Conservation (phyloP, 1,139 yeast species). For the Tardiomyces depauwii region DNA sequence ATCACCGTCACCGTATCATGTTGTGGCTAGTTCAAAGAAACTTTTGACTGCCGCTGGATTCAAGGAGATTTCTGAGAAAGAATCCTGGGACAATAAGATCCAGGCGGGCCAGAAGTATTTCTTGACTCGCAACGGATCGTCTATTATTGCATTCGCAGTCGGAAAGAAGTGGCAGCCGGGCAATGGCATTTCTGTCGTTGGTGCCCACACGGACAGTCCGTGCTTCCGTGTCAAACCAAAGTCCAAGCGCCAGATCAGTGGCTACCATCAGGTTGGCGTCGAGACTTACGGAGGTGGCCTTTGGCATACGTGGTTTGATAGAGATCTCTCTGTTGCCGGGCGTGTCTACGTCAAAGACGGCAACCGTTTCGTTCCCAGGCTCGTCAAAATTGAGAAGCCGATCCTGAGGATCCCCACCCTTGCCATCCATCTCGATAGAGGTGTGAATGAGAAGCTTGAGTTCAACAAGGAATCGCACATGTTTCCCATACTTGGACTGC, state of each 20-base stretch:
- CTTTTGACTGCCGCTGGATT: conserved; percentile 64
- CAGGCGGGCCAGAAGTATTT: conserved; percentile 54
- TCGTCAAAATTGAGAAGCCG: conserved; percentile 75
- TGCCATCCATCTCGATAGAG: conserved; percentile 85
- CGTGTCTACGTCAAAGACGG: conserved; percentile 59
- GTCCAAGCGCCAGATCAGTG: conserved; percentile 53
- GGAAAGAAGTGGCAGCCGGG: conserved; percentile 72
- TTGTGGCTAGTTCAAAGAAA: conserved; percentile 54
- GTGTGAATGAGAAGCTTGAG: conserved; percentile 66
- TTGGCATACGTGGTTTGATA: conserved; percentile 75
- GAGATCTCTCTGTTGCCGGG: conserved; percentile 88
- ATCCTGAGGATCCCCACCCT: conserved; percentile 84
- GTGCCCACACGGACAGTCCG: conserved; percentile 68
- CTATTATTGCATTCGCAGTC: conserved; percentile 76
- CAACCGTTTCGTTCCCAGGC: conserved; percentile 46
- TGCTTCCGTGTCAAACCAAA: conserved; percentile 82
- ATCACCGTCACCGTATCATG: conserved; percentile 94
- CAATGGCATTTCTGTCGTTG: conserved; percentile 76
- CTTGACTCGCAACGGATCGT: conserved; percentile 69
- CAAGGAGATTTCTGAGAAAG: conserved; percentile 59
- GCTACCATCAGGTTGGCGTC: conserved; percentile 83
- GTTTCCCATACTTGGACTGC: conserved; percentile 77
- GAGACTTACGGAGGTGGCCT: conserved; percentile 95
- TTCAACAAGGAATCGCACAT: conserved; percentile 83
- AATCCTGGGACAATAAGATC: conserved; percentile 56